Percentiles rank a stretch among this genome's conserved stretches.
phyloP scores from a whole-genome alignment of 805 yeast genomes.

The Wickerhamomyces mucosus region DNA sequence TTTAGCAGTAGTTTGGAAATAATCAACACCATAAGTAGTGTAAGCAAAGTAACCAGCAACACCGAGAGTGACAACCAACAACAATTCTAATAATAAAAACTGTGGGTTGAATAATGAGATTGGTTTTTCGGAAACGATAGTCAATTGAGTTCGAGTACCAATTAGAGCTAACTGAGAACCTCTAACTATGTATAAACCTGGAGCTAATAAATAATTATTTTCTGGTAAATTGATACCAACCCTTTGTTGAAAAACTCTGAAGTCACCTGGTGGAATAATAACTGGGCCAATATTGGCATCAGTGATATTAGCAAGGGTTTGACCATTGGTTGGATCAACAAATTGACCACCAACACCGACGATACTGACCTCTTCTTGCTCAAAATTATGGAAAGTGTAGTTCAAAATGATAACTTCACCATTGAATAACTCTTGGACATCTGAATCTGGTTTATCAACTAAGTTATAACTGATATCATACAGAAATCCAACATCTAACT shows the following conservation, averaged over 20 bases:
- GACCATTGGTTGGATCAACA: constrained; percentile 44
- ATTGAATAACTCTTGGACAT: constrained; percentile 31
- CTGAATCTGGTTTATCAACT: constrained; percentile 32
- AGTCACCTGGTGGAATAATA: constrained; percentile 38
- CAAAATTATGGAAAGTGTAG: constrained; percentile 45
- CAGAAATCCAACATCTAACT: constrained; percentile 29
- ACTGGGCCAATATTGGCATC: constrained; percentile 56
- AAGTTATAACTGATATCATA: constrained; percentile 41
- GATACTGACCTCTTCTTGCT: constrained; percentile 39
- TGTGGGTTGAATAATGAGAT: constrained; percentile 68
- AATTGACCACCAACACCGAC: constrained; percentile 66
- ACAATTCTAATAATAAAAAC: constrained; percentile 50
- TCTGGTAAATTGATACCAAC: constrained; percentile 51
- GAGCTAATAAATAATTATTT: constrained; percentile 47
- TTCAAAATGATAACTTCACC: constrained; percentile 45
- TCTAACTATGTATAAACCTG: constrained; percentile 45
- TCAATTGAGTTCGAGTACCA: constrained; percentile 47
- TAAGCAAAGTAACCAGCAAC: constrained; percentile 40
- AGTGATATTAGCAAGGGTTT: constrained; percentile 50
- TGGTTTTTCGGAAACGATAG: constrained; percentile 52
- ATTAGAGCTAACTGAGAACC: constrained; percentile 42
- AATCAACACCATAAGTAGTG: constrained; percentile 34
- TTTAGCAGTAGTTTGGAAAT: constrained; percentile 26
- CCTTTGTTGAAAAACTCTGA: constrained; percentile 44
- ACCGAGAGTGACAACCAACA: constrained; percentile 40